A percentile compares a stretch with the other conserved stretches of the same genome.
phyloP scores from a whole-genome alignment of 2,329 filamentous ascomycete genomes.

The Ustulina deusta region DNA sequence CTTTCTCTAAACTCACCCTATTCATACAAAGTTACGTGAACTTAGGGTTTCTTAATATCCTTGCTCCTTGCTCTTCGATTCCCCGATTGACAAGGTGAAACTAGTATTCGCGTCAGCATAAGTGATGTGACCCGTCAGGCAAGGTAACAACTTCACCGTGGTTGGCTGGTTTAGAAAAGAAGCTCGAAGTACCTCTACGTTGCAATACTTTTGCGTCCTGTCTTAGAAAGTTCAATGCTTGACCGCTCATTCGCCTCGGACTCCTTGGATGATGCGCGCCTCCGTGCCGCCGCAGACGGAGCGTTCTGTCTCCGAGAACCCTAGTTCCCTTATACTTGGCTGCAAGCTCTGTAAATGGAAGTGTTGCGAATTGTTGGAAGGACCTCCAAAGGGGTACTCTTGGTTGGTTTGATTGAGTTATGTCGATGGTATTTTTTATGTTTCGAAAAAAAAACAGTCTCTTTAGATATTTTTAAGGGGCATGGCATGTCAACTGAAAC shows the following conservation, averaged over 20 bases:
- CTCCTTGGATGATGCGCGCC: not conserved
- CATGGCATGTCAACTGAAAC: too few relatives aligned
- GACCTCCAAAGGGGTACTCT: too few relatives aligned
- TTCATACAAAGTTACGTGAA: too few relatives aligned
- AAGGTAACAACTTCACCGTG: not conserved
- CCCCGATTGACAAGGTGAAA: not conserved
- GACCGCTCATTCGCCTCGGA: not conserved
- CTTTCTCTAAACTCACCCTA: not conserved
- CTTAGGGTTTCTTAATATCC: too few relatives aligned
- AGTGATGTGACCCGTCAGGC: not conserved
- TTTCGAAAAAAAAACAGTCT: too few relatives aligned
- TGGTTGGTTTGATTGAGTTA: too few relatives aligned
- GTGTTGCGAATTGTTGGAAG: too few relatives aligned
- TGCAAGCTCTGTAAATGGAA: too few relatives aligned
- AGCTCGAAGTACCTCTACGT: not conserved
- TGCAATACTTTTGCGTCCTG: not conserved
- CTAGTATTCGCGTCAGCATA: not conserved
- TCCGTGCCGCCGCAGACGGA: not conserved
- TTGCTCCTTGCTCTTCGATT: not conserved
- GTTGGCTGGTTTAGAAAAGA: not conserved
- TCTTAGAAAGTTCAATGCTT: not conserved
- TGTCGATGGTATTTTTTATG: too few relatives aligned
- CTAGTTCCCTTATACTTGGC: not conserved
- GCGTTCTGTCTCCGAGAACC: not conserved
- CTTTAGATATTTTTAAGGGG: too few relatives aligned